phyloP scores from a whole-genome alignment of 192 early-diverging fungal genomes.

The Coemansia aciculifera region DNA sequence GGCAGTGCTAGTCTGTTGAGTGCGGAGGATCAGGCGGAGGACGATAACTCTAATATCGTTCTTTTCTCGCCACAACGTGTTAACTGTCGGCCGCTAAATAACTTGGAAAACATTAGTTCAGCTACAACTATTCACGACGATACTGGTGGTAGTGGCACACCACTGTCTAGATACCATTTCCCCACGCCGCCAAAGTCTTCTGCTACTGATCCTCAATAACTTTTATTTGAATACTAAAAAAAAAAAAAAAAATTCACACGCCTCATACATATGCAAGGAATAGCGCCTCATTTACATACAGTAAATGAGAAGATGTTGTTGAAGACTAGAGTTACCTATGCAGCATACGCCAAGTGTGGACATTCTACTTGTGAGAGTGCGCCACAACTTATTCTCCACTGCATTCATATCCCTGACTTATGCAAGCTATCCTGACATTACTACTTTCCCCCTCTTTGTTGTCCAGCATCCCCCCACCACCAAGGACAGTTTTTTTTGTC shows the following conservation, averaged over 20 bases:
- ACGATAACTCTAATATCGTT: constrained; percentile 20
- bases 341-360: no score
- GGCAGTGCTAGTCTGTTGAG: constrained; percentile 15
- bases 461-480: no score
- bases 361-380: not conserved
- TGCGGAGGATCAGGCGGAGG: constrained; percentile 14
- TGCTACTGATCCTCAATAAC: constrained; percentile 1
- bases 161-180: constrained; percentile 24
- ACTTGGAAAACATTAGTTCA: constrained; percentile 37
- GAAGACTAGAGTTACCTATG: no score
- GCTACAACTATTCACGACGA: constrained; percentile 46
- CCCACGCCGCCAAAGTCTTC: constrained; percentile 16
- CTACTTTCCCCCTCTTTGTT: not conserved
- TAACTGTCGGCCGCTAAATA: constrained; percentile 5
- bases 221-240: not conserved
- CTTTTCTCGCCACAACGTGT: constrained; percentile 36
- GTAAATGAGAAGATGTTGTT: no score
- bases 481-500: no score
- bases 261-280: not conserved
- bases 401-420: not conserved
- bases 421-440: not conserved
- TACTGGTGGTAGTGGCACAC: not conserved
- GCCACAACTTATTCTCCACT: not conserved
- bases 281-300: not conserved
- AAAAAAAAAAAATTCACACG: not conserved